phyloP scores from a whole-genome alignment of 192 early-diverging fungal species.

The Tieghemiomyces parasiticus region DNA sequence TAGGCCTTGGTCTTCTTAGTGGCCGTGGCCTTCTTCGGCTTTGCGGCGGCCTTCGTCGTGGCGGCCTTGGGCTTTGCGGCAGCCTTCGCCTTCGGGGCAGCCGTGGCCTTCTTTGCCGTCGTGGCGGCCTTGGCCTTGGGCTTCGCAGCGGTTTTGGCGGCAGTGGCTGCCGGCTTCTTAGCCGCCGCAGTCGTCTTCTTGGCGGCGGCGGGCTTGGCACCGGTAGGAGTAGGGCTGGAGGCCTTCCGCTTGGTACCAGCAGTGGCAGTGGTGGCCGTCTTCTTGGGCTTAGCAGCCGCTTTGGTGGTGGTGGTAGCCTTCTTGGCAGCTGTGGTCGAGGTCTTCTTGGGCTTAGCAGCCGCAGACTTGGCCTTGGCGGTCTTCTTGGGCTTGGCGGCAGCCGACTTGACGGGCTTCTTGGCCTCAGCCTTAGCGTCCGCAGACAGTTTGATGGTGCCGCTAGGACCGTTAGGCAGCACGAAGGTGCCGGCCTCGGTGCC shows the following conservation, averaged over 20 bases:
- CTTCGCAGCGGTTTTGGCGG: slow-evolving; percentile 25
- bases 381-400: slow-evolving; percentile 19
- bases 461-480: slow-evolving; percentile 45
- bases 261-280: no score
- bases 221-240: slow-evolving; percentile 10
- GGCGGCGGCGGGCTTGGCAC: slow-evolving; percentile 30
- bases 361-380: slow-evolving; percentile 22
- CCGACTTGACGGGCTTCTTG: slow-evolving; percentile 40
- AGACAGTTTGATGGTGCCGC: slow-evolving; percentile 54
- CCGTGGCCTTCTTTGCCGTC: slow-evolving; percentile 1
- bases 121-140: slow-evolving; percentile 16
- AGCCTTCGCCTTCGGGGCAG: no score
- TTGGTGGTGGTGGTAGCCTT: slow-evolving; percentile 22
- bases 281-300: no score
- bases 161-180: slow-evolving; percentile 23
- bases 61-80: not conserved
- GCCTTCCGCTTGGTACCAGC: slow-evolving; percentile 20
- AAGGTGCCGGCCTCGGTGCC: slow-evolving; percentile 47
- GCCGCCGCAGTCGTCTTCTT: slow-evolving; percentile 29
- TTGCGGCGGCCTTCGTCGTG: no score
- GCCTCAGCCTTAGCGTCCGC: no score
- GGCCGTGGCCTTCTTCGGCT: no score
- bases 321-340: slow-evolving; percentile 12
- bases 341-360: slow-evolving; percentile 24
- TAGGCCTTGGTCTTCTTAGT: no score